phyloP scores from a whole-genome alignment of 345 rosid genomes.

The Murraya koenigii region DNA sequence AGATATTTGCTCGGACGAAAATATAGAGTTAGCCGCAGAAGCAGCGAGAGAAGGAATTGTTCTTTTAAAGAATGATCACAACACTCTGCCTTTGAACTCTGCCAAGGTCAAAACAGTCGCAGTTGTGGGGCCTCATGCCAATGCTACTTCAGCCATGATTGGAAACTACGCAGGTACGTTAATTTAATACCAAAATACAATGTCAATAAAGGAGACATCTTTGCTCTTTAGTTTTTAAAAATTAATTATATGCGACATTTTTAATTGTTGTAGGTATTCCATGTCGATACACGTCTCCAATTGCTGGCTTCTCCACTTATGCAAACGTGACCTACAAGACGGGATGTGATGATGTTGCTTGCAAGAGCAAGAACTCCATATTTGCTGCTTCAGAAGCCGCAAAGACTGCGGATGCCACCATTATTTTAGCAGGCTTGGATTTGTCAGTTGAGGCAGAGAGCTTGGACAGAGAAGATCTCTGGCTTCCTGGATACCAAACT shows the following conservation, averaged over 20 bases:
- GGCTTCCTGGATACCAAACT: slow-evolving; percentile 55
- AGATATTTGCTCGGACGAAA: slow-evolving; percentile 32
- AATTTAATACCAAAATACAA: no score
- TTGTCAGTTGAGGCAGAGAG: slow-evolving; percentile 50
- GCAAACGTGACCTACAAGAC: slow-evolving; percentile 23
- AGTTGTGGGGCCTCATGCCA: slow-evolving; percentile 52
- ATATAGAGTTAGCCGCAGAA: slow-evolving; percentile 47
- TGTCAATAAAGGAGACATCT: no score
- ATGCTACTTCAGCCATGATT: slow-evolving; percentile 47
- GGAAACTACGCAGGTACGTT: slow-evolving; percentile 54
- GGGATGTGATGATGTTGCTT: slow-evolving; percentile 49
- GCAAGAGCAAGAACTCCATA: slow-evolving; percentile 32
- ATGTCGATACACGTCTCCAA: slow-evolving; percentile 36
- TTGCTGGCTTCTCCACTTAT: slow-evolving; percentile 39
- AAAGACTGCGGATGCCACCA: slow-evolving; percentile 42
- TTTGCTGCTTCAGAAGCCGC: slow-evolving; percentile 34
- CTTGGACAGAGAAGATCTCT: slow-evolving; percentile 46
- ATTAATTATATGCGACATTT: no score
- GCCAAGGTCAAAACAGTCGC: slow-evolving; percentile 28
- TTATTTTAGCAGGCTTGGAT: slow-evolving; percentile 47
- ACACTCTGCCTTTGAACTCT: slow-evolving; percentile 30
- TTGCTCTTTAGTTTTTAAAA: no score
- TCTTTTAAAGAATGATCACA: slow-evolving; percentile 42
- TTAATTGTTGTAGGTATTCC: slow-evolving; percentile 31
- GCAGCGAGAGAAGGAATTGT: slow-evolving; percentile 62